phyloP scores from a whole-genome alignment of 768 basidiomycete species.

The Leccinum subgranulosum region DNA sequence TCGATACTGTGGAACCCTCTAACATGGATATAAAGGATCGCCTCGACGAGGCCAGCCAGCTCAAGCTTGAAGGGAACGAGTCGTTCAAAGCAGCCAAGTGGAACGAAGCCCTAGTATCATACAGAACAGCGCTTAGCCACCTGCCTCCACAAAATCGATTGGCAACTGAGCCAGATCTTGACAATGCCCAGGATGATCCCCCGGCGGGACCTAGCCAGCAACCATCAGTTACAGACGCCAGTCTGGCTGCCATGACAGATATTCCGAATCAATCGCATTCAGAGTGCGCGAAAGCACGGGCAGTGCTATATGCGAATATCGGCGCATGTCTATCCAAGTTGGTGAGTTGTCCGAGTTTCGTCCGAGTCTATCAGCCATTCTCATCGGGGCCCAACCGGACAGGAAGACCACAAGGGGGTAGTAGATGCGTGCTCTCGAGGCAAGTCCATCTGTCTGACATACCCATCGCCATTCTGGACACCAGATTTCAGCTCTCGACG shows the following conservation, averaged over 20 bases:
- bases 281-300: constrained; percentile 56
- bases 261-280: constrained; percentile 35
- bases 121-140: constrained; percentile 62
- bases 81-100: constrained; percentile 64
- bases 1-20: not conserved
- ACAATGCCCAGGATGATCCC: constrained; percentile 18
- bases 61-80: constrained; percentile 76
- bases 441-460: constrained; percentile 13
- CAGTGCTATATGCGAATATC: constrained; percentile 82
- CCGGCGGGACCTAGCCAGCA: constrained; percentile 15
- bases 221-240: constrained; percentile 9
- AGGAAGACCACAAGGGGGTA: constrained; percentile 79
- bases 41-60: constrained; percentile 51
- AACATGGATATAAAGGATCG: constrained; percentile 34
- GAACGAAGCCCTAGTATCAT: constrained; percentile 68
- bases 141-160: constrained; percentile 50
- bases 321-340: constrained; percentile 81
- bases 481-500: constrained; percentile 62
- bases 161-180: constrained; percentile 13
- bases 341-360: constrained; percentile 40
- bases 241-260: constrained; percentile 5
- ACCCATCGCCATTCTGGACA: constrained; percentile 1
- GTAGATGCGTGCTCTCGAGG: constrained; percentile 82
- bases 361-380: not conserved
- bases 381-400: constrained; percentile 2